Evolutionary conservation across 192 early-diverging fungal genomes (phyloP).

Genomic region (Chytriomyces hyalinus): DNA sequence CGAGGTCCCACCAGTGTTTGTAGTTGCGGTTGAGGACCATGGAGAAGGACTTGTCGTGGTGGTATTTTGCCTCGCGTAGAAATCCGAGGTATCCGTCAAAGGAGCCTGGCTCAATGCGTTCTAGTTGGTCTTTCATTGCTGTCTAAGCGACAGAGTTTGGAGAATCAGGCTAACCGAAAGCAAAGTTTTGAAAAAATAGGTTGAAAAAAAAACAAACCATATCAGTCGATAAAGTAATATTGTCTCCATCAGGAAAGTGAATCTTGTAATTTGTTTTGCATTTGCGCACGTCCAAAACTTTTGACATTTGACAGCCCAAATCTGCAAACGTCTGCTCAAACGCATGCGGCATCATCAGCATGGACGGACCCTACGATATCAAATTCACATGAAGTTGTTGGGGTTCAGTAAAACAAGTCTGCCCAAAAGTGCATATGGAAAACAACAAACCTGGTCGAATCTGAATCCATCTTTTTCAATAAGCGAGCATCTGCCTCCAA

Average conservation of each 20-base stretch:
- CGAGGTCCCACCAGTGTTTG: constrained; percentile 49
- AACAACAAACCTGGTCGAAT: constrained; percentile 52
- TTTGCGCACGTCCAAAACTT: constrained; percentile 53
- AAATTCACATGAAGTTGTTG: not conserved
- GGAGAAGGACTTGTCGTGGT: constrained; percentile 52
- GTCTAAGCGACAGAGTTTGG: not conserved
- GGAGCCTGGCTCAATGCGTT: constrained; percentile 49
- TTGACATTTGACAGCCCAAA: constrained; percentile 50
- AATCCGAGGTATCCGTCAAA: constrained; percentile 51
- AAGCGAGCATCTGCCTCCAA: constrained; percentile 58
- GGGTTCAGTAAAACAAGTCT: not conserved
- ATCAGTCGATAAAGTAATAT: constrained; percentile 55
- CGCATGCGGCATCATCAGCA: constrained; percentile 59
- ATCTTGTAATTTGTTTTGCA: constrained; percentile 60
- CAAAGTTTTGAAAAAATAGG: too few relatives aligned
- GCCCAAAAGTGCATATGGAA: not conserved
- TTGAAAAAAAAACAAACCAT: constrained; percentile 29
- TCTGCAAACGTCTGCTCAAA: constrained; percentile 58
- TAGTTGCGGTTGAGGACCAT: constrained; percentile 59
- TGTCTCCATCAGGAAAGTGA: constrained; percentile 58
- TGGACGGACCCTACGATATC: constrained; percentile 51
- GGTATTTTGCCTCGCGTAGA: constrained; percentile 50
- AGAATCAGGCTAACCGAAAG: not conserved
- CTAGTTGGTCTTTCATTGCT: constrained; percentile 56
- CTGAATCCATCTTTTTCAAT: constrained; percentile 58